Evolutionary conservation across 1,284 basidiomycete genomes (phyloP), one percentile per base, ranked within the genome.

Genomic region (Puccinia polysora): DNA sequence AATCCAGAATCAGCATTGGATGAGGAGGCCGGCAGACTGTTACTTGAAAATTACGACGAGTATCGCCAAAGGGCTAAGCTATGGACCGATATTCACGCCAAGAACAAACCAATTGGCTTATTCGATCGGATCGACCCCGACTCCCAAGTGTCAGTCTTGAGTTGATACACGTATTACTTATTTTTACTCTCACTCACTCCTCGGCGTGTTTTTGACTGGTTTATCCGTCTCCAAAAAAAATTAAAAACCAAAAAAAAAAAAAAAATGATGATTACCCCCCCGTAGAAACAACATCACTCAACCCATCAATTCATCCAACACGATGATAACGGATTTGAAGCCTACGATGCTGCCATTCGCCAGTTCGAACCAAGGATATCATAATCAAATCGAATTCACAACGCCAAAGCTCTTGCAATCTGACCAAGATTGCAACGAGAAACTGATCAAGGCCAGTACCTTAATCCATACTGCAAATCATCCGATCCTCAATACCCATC

Each of bases 1-100:
- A 97, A 97, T 79, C 90, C 94, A 20, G 94, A 97, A 80, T 92
- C 90, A 15, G 93, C 94, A 0, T 83, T 97, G 68, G 91, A 97
- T 79, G 92, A 96, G 79, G 91, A 95, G 80, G 91, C 93, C 0
- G 91, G 91, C 18, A 93, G 92, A 79, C 83, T 95, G 70, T 81
- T 97, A 59, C 83, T 94, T 60, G 93, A 95, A 79, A 87, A 92
- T 77, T 93, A 93, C 80, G 85, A 88, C 52, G 88, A 86, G 76
- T 95, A 92, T 77, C 90, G 86, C 80, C 85, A 86, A 67, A 85
- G 89, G 55, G 90, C 90, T 18, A 86, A 84, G 78, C 82, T 92
- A 47, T 89, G 91, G 76, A 91, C 89, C n/a, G 86, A 85, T 75
- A 87, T 93, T 14, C 90, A 92, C 78, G 90, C 85, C n/a, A 82